Base-by-base conservation (phyloP, 1,284 basidiomycete species). In the Rhodotorula sp. region DNA sequence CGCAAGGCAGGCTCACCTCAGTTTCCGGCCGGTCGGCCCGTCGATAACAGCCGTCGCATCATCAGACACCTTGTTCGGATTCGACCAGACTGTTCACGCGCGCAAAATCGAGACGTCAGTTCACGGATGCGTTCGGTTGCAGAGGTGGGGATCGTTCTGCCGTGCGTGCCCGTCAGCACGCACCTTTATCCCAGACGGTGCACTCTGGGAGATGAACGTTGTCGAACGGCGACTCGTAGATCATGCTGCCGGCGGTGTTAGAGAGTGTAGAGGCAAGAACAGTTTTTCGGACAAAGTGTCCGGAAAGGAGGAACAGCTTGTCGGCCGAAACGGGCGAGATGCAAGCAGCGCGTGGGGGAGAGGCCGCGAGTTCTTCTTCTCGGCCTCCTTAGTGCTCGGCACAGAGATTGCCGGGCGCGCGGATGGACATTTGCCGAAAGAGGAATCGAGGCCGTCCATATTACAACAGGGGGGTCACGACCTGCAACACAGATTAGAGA, bases 11-110 rank as follows among this genome's bases (percentile, higher is more conserved):
- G 60, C 72, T 60, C 57, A 74, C 74, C 68, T 76, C 26, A 73
- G 51, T 18, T 48, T 68, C 37, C 74, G 51, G 0, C 76, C 76
- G 5, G 73, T 71, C 22, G 68, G 63, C 7, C 73, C 76, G 45
- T 78, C 75, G 8, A 78, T 73, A 56, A 76, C 67, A 4, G 76
- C 76, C 1, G 57, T 6, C 30, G 69, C 67, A 8, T 48, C 24
- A 49, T 77, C 76, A 1, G 58, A 49, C 8, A 70, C 64, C 17
- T 68, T 66, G 42, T 57, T 68, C 18, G 75, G 73, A 60, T 75
- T 75, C 10, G 60, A 60, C 73, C 73, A 76, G 7, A 72, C 73
- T 70, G 66, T 4, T 12, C 3, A n/a, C 24, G 26, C 24, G 26
- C 12, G 1, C 45, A 15, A 24, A 3, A 24, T 17, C 4, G 26